Base-by-base conservation (phyloP, 2,329 filamentous ascomycete genomes). In the Colletotrichum karsti region DNA sequence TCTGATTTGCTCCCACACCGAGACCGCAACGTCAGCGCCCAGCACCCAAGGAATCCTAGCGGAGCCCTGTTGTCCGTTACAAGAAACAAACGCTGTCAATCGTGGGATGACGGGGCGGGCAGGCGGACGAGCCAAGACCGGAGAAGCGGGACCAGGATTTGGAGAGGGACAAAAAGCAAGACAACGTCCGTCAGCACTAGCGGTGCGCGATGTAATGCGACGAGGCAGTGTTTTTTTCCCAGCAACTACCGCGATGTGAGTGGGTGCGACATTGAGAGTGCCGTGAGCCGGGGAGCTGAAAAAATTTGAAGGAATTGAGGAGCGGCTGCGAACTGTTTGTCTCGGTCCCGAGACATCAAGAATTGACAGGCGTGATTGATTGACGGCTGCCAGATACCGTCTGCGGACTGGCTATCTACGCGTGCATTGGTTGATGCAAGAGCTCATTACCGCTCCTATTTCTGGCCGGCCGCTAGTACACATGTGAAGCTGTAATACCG, bases 131-230 rank as follows among this genome's bases (percentile, higher is more conserved):
- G 26, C 46, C 46, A 33, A 51, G 46, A 26, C 46, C 46, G 26
- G n/a, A n/a, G n/a, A n/a, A n/a, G n/a, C n/a, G n/a, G n/a, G n/a
- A n/a, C n/a, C n/a, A n/a, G n/a, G n/a, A n/a, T n/a, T n/a, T n/a
- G 46, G 13, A 33, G 46, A 13, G 46, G 46, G 46, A 51, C 46
- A 51, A 50, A 22, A 51, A 15, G 46, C 26, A 33, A 33, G 26
- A 59, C 57, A 26, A 12, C 26, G 26, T n/a, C 42, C 26, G 54
- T 64, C 42, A 64, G 54, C 61, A 35, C 61, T 64, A 64, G 61
- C 55, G 35, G 33, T 41, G 44, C 53, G 35, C 18, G 18, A 10
- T 41, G 22, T 41, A 55, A 28, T 41, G 51, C 20, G 35, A 26
- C 35, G 51, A 55, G 35, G 51, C 51, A 15, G 51, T 55, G 33